Evolutionary conservation across 208 protist genomes (phyloP).

Genomic region (Trypanosoma lewisi): DNA sequence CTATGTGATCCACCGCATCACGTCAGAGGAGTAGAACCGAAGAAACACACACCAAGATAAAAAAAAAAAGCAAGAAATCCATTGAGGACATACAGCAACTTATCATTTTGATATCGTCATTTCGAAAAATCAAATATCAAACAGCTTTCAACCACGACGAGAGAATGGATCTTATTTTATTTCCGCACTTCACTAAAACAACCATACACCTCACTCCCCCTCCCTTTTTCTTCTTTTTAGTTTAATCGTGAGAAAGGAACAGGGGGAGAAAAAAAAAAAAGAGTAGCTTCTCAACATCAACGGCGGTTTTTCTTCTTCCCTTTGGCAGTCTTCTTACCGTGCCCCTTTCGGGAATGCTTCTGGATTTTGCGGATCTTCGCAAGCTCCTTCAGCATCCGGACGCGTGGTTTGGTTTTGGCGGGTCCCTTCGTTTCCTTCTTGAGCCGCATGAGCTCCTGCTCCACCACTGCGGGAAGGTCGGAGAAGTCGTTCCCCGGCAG

Average conservation of each 20-base stretch:
- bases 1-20: too few relatives aligned
- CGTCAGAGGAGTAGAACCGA: too few relatives aligned
- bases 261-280: neutral
- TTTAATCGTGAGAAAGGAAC: conserved; percentile 12
- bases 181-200: neutral
- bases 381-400: conserved; percentile 83
- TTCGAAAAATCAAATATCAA: neutral
- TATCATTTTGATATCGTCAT: neutral
- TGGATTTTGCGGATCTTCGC: conserved; percentile 87
- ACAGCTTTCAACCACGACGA: neutral
- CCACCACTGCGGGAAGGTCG: conserved; percentile 70
- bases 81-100: neutral
- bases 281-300: conserved; percentile 6
- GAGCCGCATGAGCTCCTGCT: conserved; percentile 70
- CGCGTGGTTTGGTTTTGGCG: conserved; percentile 56
- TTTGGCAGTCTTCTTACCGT: conserved; percentile 81
- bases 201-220: too few relatives aligned
- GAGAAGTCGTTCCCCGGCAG: conserved; percentile 74
- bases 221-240: neutral
- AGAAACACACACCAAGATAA: too few relatives aligned
- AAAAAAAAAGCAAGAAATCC: neutral
- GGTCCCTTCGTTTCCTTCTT: conserved; percentile 75
- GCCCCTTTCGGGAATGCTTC: conserved; percentile 86
- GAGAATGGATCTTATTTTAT: neutral
- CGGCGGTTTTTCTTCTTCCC: conserved; percentile 84